Percentiles rank a stretch among this genome's conserved stretches.
phyloP scores from a whole-genome alignment of 805 yeast species.

The Phaffomyces opuntiae region DNA sequence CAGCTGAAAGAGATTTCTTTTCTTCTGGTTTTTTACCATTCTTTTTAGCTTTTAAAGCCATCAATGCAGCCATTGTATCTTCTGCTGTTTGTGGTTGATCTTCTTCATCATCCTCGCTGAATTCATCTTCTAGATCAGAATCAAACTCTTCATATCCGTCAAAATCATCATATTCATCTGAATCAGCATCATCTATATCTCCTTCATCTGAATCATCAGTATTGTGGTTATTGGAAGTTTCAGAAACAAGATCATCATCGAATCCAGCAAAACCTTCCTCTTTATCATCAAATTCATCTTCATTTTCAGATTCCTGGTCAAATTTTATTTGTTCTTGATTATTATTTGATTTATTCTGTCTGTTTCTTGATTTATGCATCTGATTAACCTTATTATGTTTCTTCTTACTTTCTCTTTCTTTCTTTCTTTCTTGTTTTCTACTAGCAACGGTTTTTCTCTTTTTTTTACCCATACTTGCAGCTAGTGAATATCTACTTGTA shows the following conservation, averaged over 20 bases:
- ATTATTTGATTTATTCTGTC: slow-evolving; percentile 26
- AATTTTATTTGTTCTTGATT: background rate
- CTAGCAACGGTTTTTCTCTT: slow-evolving; percentile 26
- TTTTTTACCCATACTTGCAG: slow-evolving; percentile 26
- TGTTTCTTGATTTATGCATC: slow-evolving; percentile 19
- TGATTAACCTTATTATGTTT: background rate
- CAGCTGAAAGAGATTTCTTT: slow-evolving; percentile 37
- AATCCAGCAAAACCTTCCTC: slow-evolving; percentile 21
- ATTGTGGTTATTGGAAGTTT: background rate
- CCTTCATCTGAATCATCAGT: background rate
- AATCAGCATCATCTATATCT: slow-evolving; percentile 18
- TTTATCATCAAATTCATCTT: slow-evolving; percentile 16
- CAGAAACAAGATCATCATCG: slow-evolving; percentile 11
- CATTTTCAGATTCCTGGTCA: background rate
- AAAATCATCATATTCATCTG: slow-evolving; percentile 22
- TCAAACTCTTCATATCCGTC: slow-evolving; percentile 14
- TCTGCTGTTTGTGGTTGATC: slow-evolving; percentile 30
- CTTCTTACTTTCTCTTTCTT: slow-evolving; percentile 27
- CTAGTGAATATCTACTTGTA: slow-evolving; percentile 28
- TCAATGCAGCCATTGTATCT: slow-evolving; percentile 39
- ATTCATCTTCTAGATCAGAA: slow-evolving; percentile 17
- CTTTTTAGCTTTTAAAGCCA: slow-evolving; percentile 31
- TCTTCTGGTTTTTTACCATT: slow-evolving; percentile 30
- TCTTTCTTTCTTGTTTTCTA: slow-evolving; percentile 38
- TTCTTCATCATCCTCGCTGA: slow-evolving; percentile 22